Evolutionary conservation across 2,329 filamentous ascomycete genomes (phyloP).

Genomic region (Aspergillus luchuensis): DNA sequence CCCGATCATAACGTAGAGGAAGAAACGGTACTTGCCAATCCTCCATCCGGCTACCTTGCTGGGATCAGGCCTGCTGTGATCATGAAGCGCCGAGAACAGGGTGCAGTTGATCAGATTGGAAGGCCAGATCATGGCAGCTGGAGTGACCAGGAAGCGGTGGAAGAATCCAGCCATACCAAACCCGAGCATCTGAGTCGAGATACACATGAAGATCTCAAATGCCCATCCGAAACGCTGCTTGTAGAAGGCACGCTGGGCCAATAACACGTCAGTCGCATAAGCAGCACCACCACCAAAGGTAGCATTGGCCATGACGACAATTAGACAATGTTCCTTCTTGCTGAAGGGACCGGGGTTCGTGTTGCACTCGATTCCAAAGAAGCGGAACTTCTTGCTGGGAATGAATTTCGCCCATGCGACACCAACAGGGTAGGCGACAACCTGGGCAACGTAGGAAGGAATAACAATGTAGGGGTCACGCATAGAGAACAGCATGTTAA

Average conservation of each 20-base stretch:
- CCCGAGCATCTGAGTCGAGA: slow-evolving; percentile 69
- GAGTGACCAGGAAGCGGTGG: slow-evolving; percentile 59
- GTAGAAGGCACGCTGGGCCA: slow-evolving; percentile 72
- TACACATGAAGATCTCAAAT: slow-evolving; percentile 67
- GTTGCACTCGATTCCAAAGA: slow-evolving; percentile 43
- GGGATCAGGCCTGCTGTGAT: slow-evolving; percentile 59
- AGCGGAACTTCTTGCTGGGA: slow-evolving; percentile 37
- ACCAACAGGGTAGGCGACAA: slow-evolving; percentile 60
- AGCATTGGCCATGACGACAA: slow-evolving; percentile 62
- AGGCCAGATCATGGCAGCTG: slow-evolving; percentile 74
- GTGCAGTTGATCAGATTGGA: slow-evolving; percentile 66
- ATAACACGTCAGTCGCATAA: slow-evolving; percentile 73
- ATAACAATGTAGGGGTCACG: slow-evolving; percentile 62
- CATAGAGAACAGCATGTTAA: slow-evolving; percentile 62
- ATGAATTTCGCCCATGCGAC: slow-evolving; percentile 43
- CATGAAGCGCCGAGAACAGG: slow-evolving; percentile 73
- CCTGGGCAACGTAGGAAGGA: slow-evolving; percentile 64
- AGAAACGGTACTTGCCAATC: slow-evolving; percentile 68
- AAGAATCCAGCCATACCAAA: slow-evolving; percentile 71
- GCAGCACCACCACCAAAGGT: slow-evolving; percentile 62
- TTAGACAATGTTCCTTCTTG: slow-evolving; percentile 51
- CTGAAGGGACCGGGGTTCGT: slow-evolving; percentile 50
- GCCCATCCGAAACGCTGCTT: slow-evolving; percentile 67
- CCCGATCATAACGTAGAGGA: slow-evolving; percentile 58
- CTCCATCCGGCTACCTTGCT: slow-evolving; percentile 62